Evolutionary conservation across 768 basidiomycete genomes (phyloP), one percentile per base, ranked within the genome.

Genomic region (Boletus insuetus): DNA sequence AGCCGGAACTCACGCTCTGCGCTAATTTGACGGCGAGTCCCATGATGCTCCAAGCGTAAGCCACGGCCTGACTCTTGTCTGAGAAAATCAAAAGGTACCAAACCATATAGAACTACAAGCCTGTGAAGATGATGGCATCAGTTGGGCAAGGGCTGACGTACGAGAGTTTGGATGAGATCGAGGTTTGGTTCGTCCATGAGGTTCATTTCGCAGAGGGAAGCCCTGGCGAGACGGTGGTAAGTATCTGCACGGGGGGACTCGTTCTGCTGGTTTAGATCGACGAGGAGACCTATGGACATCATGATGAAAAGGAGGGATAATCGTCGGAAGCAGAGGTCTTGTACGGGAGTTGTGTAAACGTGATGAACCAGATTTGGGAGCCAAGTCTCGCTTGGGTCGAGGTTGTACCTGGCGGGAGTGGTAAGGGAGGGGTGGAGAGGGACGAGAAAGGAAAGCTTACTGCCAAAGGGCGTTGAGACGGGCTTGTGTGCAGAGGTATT

Each of bases 1-100:
- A 35, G 29, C 22, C 44, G 55, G 43, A 11, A 69, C 86, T 70
- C 65, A 88, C 86, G 58, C 82, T 85, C 68, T 87, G 86, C 8
- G 87, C 85, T 17, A 89, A 71, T 66, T 88, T 89, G 31, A 83
- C 82, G 10, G 86, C 80, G 52, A 89, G 83, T 19, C 87, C 87
- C 82, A 89, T 84, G 41, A 88, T 72, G 54, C 86, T 85, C 86
- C 86, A 89, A 17, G 86, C 85, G 55, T 87, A 85, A 16, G 85
- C 84, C 13, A 85, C 78, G 0, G 85, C 86, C 58, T 86, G 85
- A 57, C 82, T 86, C 66, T 87, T 84, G 65, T 87, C 85, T 14
- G 86, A 87, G 59, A 87, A 88, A 58, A 86, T 83, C 19, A 87
- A 75, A 51, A 87, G 81, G 63, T 85, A 88, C 82, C 85, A 87